Evolutionary conservation across 2,329 filamentous ascomycete genomes (phyloP).

Genomic region (Verticillium nonalfalfae): DNA sequence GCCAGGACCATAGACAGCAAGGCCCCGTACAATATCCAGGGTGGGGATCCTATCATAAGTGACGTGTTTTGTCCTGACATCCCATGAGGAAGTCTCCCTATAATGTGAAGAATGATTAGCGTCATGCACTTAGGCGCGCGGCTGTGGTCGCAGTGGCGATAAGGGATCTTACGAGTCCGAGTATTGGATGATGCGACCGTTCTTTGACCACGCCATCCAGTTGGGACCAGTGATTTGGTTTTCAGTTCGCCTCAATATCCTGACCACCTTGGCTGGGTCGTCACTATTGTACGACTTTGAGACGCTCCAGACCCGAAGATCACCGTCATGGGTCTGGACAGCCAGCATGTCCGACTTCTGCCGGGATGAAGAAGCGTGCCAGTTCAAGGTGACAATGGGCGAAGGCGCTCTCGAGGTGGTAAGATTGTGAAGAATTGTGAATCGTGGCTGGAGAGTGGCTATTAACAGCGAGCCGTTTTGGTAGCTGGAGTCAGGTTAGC

Average conservation of each 20-base stretch:
- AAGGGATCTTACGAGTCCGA: slow-evolving; percentile 67
- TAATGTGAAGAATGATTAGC: slow-evolving; percentile 15
- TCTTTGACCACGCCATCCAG: slow-evolving; percentile 99
- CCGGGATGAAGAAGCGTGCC: slow-evolving; percentile 93
- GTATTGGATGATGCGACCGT: slow-evolving; percentile 89
- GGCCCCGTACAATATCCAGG: slow-evolving; percentile 69
- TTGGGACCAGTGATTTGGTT: slow-evolving; percentile 69
- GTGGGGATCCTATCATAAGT: slow-evolving; percentile 86
- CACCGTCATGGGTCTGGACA: slow-evolving; percentile 84
- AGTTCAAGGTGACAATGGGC: slow-evolving; percentile 78
- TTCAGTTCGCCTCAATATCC: slow-evolving; percentile 76
- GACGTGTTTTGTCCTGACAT: slow-evolving; percentile 96
- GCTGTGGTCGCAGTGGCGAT: slow-evolving; percentile 23
- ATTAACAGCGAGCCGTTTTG: slow-evolving; percentile 92
- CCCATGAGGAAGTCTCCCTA: slow-evolving; percentile 90
- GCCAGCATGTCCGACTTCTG: slow-evolving; percentile 98
- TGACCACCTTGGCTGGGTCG: slow-evolving; percentile 81
- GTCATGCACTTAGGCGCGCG: slow-evolving; percentile 37
- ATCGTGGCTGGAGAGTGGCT: slow-evolving; percentile 81
- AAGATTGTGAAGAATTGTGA: slow-evolving; percentile 89
- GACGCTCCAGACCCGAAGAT: slow-evolving; percentile 94
- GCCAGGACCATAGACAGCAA: slow-evolving; percentile 83
- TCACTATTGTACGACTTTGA: slow-evolving; percentile 67
- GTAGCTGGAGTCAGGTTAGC: slow-evolving; percentile 52
- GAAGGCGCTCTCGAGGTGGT: slow-evolving; percentile 80